Evolutionary conservation across 2,329 filamentous ascomycete species (phyloP).

Genomic region (Phialophora chinensis): DNA sequence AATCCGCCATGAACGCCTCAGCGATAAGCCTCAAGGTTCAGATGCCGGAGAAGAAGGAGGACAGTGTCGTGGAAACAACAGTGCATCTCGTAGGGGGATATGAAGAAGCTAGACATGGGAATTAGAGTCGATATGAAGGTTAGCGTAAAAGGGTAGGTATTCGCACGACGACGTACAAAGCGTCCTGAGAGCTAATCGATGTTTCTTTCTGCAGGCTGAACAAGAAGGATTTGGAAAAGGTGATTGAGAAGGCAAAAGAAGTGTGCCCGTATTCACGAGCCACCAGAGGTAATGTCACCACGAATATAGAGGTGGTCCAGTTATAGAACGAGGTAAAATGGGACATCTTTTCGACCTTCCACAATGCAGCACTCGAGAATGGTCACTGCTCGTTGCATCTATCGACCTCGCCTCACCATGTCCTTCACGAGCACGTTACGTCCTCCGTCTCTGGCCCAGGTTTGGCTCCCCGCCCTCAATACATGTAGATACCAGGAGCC

Average conservation of each 20-base stretch:
- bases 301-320: conserved; percentile 29
- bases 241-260: conserved; percentile 34
- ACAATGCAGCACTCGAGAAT: neutral
- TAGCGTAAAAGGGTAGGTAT: conserved; percentile 41
- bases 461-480: conserved; percentile 13
- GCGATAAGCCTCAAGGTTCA: conserved; percentile 50
- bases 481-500: conserved; percentile 32
- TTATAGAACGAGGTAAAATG: neutral
- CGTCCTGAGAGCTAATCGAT: neutral
- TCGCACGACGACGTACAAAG: neutral
- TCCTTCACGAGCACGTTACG: neutral
- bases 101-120: conserved; percentile 55
- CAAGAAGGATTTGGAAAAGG: conserved; percentile 28
- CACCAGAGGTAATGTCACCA: conserved; percentile 34
- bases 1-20: conserved; percentile 54
- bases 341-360: neutral
- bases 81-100: conserved; percentile 55
- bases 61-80: conserved; percentile 50
- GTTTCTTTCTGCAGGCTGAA: conserved; percentile 1
- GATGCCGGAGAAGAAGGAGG: conserved; percentile 47
- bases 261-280: conserved; percentile 35
- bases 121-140: conserved; percentile 54
- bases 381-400: neutral
- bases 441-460: neutral
- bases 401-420: neutral